phyloP scores from a whole-genome alignment of 1,284 basidiomycete species.

The Ganoderma leucocontextum region DNA sequence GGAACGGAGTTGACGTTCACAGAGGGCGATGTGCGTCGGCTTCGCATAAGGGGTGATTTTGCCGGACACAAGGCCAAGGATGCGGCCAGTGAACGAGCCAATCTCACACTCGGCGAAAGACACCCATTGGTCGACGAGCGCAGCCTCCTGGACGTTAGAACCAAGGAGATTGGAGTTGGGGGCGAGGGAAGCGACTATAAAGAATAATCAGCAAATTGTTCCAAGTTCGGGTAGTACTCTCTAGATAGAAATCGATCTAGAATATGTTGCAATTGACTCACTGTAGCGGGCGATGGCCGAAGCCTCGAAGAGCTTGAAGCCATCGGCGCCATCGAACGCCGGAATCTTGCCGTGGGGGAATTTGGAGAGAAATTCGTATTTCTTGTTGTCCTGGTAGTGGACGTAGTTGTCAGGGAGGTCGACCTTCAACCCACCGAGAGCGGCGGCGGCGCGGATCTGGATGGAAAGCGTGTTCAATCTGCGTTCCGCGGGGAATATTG shows the following conservation, averaged over 20 bases:
- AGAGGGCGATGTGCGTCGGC: conserved; percentile 62
- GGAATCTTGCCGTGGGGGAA: conserved; percentile 91
- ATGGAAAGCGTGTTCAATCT: neutral
- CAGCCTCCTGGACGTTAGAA: conserved; percentile 60
- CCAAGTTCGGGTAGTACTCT: conserved; percentile 18
- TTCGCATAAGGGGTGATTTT: conserved; percentile 70
- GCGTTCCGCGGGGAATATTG: neutral
- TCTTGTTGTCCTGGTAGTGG: conserved; percentile 80
- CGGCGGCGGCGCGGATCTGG: conserved; percentile 79
- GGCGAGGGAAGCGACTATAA: conserved; percentile 76
- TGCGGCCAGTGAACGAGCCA: conserved; percentile 37
- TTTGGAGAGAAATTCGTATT: conserved; percentile 79
- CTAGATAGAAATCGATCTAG: neutral
- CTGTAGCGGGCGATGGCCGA: conserved; percentile 88
- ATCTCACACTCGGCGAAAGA: conserved; percentile 71
- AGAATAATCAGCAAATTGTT: conserved; percentile 30
- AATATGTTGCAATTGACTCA: conserved; percentile 54
- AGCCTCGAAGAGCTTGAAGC: conserved; percentile 84
- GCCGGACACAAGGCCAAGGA: conserved; percentile 47
- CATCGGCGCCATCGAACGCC: conserved; percentile 80
- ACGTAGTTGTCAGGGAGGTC: conserved; percentile 65
- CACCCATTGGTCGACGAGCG: conserved; percentile 75
- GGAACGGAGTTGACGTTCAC: conserved; percentile 62
- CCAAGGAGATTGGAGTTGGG: conserved; percentile 75
- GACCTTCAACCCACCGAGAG: conserved; percentile 74